Conservation (phyloP, 2,329 filamentous ascomycete genomes). For the Penicillium sp. region DNA sequence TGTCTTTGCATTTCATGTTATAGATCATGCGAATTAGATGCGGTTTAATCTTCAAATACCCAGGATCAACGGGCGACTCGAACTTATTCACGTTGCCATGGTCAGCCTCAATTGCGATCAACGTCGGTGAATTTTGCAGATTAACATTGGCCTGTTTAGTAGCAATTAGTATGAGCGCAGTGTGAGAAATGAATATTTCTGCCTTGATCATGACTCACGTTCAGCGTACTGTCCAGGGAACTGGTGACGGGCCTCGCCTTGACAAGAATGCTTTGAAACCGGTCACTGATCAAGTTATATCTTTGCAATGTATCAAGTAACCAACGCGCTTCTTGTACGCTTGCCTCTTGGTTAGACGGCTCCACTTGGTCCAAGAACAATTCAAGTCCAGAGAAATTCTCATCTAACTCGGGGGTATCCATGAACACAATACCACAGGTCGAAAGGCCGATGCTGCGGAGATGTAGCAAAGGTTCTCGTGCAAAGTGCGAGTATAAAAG, state of each 20-base stretch:
- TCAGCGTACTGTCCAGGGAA: no score
- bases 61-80: conserved; percentile 2
- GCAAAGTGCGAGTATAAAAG: conserved; percentile 10
- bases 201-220: no score
- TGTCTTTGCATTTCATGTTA: neutral
- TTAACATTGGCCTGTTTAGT: no score
- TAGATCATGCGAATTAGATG: conserved; percentile 3
- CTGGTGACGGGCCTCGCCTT: neutral
- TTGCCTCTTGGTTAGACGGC: conserved; percentile 22
- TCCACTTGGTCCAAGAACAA: conserved; percentile 26
- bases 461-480: conserved; percentile 14
- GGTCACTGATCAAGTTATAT: conserved; percentile 4
- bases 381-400: conserved; percentile 30
- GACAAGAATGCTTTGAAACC: conserved; percentile 7
- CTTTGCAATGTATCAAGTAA: conserved; percentile 6
- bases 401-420: conserved; percentile 35
- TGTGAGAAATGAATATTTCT: no score
- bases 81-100: conserved; percentile 28
- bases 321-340: conserved; percentile 11
- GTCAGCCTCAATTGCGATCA: no score
- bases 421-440: conserved; percentile 34
- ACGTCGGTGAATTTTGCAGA: no score
- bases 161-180: no score
- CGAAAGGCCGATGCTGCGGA: conserved; percentile 12
- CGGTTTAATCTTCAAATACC: conserved; percentile 10